A percentile compares a stretch with the other conserved stretches of the same genome.
phyloP scores from a whole-genome alignment of 768 basidiomycete genomes.

The Mycena pura region DNA sequence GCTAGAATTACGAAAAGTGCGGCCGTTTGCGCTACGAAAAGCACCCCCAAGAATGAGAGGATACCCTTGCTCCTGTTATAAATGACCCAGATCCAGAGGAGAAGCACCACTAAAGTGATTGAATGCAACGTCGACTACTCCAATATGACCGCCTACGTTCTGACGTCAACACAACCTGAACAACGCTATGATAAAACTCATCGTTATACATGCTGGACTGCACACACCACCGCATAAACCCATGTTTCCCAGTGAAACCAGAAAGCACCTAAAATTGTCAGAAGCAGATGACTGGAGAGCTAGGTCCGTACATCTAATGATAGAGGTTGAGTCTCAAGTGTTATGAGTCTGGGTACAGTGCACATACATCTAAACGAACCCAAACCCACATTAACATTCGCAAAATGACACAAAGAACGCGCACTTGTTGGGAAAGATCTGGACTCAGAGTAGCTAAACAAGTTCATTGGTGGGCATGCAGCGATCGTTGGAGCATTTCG shows the following conservation, averaged over 20 bases:
- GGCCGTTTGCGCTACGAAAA: conserved; percentile 26
- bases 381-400: neutral
- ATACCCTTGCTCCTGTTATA: conserved; percentile 32
- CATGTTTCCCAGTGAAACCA: conserved; percentile 39
- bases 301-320: neutral
- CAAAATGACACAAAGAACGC: neutral
- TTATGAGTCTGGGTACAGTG: neutral
- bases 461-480: neutral
- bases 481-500: neutral
- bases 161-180: conserved; percentile 15
- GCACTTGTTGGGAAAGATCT: neutral
- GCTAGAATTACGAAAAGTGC: conserved; percentile 30
- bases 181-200: neutral
- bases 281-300: neutral
- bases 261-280: conserved; percentile 24
- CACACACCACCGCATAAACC: conserved; percentile 29
- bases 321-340: neutral
- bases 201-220: conserved; percentile 19
- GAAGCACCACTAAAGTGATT: conserved; percentile 31
- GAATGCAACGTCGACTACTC: neutral
- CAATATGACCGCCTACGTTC: neutral
- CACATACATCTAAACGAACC: conserved; percentile 8
- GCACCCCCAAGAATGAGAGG: conserved; percentile 19
- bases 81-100: conserved; percentile 39
- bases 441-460: neutral